A percentile compares a stretch with the other conserved stretches of the same genome.
Evolutionary conservation across 768 basidiomycete species (phyloP).

Genomic region (Neoboletus subvelutipes): DNA sequence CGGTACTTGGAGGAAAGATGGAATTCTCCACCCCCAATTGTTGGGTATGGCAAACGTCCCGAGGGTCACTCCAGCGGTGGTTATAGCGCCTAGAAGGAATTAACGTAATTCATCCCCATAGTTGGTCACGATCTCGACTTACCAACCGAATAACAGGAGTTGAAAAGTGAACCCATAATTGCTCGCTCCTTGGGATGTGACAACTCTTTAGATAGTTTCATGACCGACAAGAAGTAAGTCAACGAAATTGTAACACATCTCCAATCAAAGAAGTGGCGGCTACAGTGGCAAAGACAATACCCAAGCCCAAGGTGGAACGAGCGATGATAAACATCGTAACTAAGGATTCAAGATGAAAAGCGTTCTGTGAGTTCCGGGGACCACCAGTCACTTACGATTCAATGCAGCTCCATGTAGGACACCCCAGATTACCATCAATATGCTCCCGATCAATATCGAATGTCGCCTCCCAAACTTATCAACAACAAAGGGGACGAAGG

Average conservation of each 20-base stretch:
- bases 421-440: constrained; percentile 4
- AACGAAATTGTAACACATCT: not conserved
- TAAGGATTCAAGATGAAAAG: not conserved
- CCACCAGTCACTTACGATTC: constrained; percentile 3
- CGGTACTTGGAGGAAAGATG: constrained; percentile 51
- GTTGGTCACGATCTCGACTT: not conserved
- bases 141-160: constrained; percentile 3
- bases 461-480: constrained; percentile 12
- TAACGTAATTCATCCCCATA: not conserved
- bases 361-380: too few species aligned
- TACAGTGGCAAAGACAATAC: not conserved
- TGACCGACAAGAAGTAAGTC: not conserved
- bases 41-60: constrained; percentile 59
- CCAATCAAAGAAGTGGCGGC: constrained; percentile 4
- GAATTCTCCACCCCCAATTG: constrained; percentile 68
- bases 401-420: constrained; percentile 13
- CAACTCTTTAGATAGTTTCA: not conserved
- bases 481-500: constrained; percentile 28
- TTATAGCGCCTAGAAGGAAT: constrained; percentile 6
- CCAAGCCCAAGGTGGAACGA: constrained; percentile 3
- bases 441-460: constrained; percentile 9
- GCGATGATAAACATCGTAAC: constrained; percentile 9
- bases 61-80: constrained; percentile 53
- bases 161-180: not conserved
- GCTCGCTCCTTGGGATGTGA: constrained; percentile 16